Base-by-base conservation (phyloP, 768 basidiomycete genomes). In the Mycena maculata region DNA sequence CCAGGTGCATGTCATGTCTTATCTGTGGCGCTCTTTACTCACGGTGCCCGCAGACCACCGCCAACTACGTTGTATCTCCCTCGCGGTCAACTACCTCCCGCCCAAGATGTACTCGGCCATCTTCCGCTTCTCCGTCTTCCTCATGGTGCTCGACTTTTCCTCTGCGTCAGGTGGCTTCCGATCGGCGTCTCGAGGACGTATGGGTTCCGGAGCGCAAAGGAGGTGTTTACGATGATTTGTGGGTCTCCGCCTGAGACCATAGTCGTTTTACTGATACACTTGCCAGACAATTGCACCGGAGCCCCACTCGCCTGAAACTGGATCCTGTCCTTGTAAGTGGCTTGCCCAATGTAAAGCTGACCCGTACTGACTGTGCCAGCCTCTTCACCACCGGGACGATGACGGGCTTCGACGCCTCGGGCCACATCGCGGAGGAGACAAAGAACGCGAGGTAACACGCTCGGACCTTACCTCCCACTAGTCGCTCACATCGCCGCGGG, bases 161-260 rank as follows among this genome's bases (percentile, higher is more conserved):
- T 96, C n/a, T 94, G 92, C 76, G 76, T 94, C 54, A 93, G 95
- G 70, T 97, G 95, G 95, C 86, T 98, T 44, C 96, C 96, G 0
- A 93, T 98, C 56, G 94, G 93, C 0, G 96, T 95, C 4, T 90
- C 90, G 5, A 90, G 84, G 71, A 95, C 95, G 0, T 98, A 96
- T 70, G 95, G 95, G 11, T 95, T 98, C 80, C 87, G 94, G 49
- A 85, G 88, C 16, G 92, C 93, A 0, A 86, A 88, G 36, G 94
- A 94, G 38, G 95, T 94, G 11, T 96, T 97, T 72, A 92, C 91
- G 3, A 82, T 85, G 82, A 91, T 88, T 15, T 92, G 92, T 94
- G 74, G 48, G 91, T 81, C n/a, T 82, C 28, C 6, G 27, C 13
- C 23, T 16, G n/a, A n/a, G n/a, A n/a, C 30, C 18, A 50, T 13